Base-by-base conservation (phyloP, 2,329 filamentous ascomycete genomes). In the Pyricularia sp. region DNA sequence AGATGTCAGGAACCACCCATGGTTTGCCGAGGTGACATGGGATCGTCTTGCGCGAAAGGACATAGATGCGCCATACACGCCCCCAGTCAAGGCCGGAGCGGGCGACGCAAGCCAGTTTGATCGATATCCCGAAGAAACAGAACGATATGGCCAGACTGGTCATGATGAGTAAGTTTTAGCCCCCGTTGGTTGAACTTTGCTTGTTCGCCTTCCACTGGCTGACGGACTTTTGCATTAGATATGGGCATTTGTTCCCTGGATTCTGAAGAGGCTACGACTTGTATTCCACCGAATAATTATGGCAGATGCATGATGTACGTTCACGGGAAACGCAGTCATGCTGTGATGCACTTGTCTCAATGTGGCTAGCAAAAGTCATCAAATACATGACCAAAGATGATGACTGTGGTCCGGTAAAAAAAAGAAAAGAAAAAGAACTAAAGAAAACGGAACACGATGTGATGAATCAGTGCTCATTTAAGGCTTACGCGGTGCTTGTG, bases 21-120 rank as follows among this genome's bases (percentile, higher is more conserved):
- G 95, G 95, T 99, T 99, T 77, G 87, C 92, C 9, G 95, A 99
- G 81, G 95, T 99, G 67, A 98, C 95, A 2, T 99, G 95, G 95
- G 95, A 99, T 76, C 86, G 95, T 71, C 82, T 99, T 74, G 90
- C 92, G 55, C 91, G 93, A 78, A 98, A 97, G 81, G 95, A 99
- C 75, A 99, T 99, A 71, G 95, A 99, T 80, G 95, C 95, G 55
- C 95, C 95, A 5, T 99, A 99, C 78, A 95, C 97, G 69, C 95
- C 95, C 20, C 95, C 95, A 0, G 94, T 99, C 71, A 92, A 95
- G 78, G 94, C 93, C 61, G 95, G 95, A 61, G 90, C 93, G 33
- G 95, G 95, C 70, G 95, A 99, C 81, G 93, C 95, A 67, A 97
- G 94, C 80, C 92, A 97, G 79, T 99, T 99, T 77, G 95, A 99